phyloP scores from a whole-genome alignment of 495 filamentous ascomycete species.

The Staphylotrichum tortipilum region DNA sequence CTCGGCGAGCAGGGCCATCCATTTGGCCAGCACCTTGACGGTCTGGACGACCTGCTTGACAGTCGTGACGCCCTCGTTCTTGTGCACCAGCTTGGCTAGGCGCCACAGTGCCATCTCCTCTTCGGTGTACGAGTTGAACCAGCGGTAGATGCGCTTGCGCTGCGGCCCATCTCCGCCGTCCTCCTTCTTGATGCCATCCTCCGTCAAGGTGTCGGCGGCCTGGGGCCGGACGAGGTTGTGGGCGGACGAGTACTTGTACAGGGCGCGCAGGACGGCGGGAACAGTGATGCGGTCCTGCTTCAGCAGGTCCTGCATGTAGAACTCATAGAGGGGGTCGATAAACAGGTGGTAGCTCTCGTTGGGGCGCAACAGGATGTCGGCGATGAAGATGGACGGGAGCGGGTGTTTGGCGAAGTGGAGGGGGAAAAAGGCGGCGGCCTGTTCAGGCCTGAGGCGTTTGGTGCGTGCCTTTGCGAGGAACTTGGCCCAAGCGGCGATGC shows the following conservation, averaged over 20 bases:
- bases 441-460: constrained; percentile 36
- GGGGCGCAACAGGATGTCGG: constrained; percentile 53
- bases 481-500: constrained; percentile 35
- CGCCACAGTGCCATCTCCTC: constrained; percentile 48
- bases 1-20: constrained; percentile 38
- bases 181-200: constrained; percentile 16
- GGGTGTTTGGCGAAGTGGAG: constrained; percentile 37
- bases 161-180: constrained; percentile 14
- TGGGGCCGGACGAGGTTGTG: constrained; percentile 22
- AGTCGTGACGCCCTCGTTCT: constrained; percentile 30
- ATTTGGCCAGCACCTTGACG: constrained; percentile 28
- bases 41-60: constrained; percentile 29
- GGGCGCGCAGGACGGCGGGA: constrained; percentile 47
- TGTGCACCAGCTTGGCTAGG: constrained; percentile 37
- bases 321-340: constrained; percentile 55
- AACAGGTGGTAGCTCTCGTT: constrained; percentile 34
- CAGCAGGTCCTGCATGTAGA: constrained; percentile 56
- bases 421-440: constrained; percentile 35
- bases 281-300: constrained; percentile 44
- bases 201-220: not conserved
- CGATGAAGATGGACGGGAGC: constrained; percentile 38
- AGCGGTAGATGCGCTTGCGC: constrained; percentile 27
- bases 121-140: constrained; percentile 38
- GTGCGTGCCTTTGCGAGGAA: constrained; percentile 40
- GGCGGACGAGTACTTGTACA: constrained; percentile 52